These are phyloP conservation scores for Phytophthora kernoviae DNA, from an alignment of 352 stramenopile species.

Conservation along the genomic window DNA sequence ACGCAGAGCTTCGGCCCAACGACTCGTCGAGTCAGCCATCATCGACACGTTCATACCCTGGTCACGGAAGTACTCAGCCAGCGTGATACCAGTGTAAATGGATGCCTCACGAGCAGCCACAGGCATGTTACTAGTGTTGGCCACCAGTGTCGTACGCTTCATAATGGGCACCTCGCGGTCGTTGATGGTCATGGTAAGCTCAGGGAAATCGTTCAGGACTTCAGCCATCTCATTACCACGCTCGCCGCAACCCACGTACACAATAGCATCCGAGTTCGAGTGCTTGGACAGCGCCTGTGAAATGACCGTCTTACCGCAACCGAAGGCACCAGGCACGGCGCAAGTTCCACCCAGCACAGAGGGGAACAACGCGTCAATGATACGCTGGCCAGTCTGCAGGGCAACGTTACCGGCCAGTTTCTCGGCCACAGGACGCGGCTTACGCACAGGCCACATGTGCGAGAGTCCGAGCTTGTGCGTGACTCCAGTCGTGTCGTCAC, in stretches of 20 bases:
- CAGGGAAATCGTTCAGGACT: conserved; percentile 99
- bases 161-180: conserved; percentile 99
- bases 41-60: conserved; percentile 99
- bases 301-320: conserved; percentile 99
- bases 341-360: conserved; percentile 99
- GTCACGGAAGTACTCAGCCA: conserved; percentile 99
- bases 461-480: conserved; percentile 96
- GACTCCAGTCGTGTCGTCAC: conserved; percentile 95
- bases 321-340: conserved; percentile 98
- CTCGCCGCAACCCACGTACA: conserved; percentile 99
- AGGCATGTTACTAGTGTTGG: conserved; percentile 99
- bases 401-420: conserved; percentile 98
- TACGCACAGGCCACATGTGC: conserved; percentile 98
- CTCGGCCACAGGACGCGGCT: conserved; percentile 96
- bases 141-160: conserved; percentile 99
- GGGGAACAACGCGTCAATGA: conserved; percentile 99
- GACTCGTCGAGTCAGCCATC: conserved; percentile 99
- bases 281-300: conserved; percentile 99
- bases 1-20: conserved; percentile 99
- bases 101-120: conserved; percentile 99
- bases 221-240: conserved; percentile 99
- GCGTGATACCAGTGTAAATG: conserved; percentile 99
- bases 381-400: conserved; percentile 98
- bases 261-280: conserved; percentile 98
- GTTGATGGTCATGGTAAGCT: conserved; percentile 99